Base-by-base conservation (phyloP, 2,329 filamentous ascomycete species). In the Zymoseptoria brevis region DNA sequence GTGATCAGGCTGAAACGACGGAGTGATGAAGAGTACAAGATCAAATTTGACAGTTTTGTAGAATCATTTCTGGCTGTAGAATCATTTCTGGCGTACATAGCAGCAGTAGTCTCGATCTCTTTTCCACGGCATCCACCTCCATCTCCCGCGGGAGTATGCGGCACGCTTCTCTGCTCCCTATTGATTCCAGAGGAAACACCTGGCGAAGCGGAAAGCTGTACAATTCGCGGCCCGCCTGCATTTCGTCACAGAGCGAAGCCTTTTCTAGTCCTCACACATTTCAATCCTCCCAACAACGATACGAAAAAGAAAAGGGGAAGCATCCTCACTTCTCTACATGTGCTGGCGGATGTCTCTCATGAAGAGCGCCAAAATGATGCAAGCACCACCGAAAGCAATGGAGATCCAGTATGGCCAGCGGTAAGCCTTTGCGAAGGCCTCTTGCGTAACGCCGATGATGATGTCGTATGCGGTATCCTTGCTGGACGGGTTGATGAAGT, bases 291-390 rank as follows among this genome's bases (percentile, higher is more conserved):
- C 11, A 45, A 45, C 13, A 45, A 24, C 5, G 11, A 16, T 16
- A 41, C 35, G 35, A 41, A 41, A 41, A 4, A 6, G 2, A 24
- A 22, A 22, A 22, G 21, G 21, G 4, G 22, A 24, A 24, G 22
- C 22, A 24, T 7, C 13, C 35, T 7, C 16, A 16, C 30, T 21
- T 16, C 30, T 49, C 60, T 6, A 61, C 70, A 73, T 69, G 51
- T 68, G 69, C 56, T 72, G 67, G 53, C 66, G 64, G 55, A 74
- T 71, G 55, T 74, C 69, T 8, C 66, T 63, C 62, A 73, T 54
- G 41, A 69, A 69, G 24, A 68, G 62, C 8, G 68, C 59, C 24
- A 62, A 64, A 1, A 73, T 53, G 21, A 73, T 65, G 45, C 66
- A 68, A 3, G 68, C 62, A 26, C 64, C 68, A 29, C 71, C 71